phyloP scores from a whole-genome alignment of 371 early-diverging fungal species.

The Fennellomyces sp. region DNA sequence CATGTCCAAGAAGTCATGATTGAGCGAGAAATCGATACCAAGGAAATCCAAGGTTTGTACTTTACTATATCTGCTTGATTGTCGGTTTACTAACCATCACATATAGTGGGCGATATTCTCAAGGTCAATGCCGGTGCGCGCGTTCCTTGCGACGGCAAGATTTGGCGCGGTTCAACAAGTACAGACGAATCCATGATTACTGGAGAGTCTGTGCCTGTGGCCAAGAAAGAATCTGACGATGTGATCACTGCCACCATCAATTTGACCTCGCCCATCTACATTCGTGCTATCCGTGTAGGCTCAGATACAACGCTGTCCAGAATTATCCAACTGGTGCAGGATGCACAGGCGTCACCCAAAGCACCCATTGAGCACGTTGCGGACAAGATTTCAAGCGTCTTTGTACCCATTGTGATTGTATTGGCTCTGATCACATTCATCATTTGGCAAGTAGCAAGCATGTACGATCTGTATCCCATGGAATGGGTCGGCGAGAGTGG shows the following conservation, averaged over 20 bases:
- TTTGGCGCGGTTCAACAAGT: slow-evolving; percentile 60
- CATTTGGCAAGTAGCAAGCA: slow-evolving; percentile 54
- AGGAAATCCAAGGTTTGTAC: slow-evolving; percentile 47
- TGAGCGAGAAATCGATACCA: slow-evolving; percentile 44
- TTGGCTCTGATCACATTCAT: slow-evolving; percentile 60
- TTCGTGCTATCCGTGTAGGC: slow-evolving; percentile 62
- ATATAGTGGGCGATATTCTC: slow-evolving; percentile 62
- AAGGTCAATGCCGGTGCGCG: slow-evolving; percentile 68
- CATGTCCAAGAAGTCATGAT: slow-evolving; percentile 14
- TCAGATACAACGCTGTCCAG: slow-evolving; percentile 65
- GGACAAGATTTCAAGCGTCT: slow-evolving; percentile 64
- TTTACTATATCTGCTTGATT: not conserved
- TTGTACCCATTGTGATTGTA: slow-evolving; percentile 61
- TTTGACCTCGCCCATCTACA: slow-evolving; percentile 52
- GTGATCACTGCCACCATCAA: slow-evolving; percentile 69
- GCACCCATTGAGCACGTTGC: slow-evolving; percentile 69
- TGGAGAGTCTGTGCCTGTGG: slow-evolving; percentile 79
- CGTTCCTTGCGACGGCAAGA: slow-evolving; percentile 70
- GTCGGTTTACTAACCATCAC: not conserved
- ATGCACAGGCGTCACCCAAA: slow-evolving; percentile 71
- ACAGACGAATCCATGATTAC: slow-evolving; percentile 86
- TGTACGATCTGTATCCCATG: slow-evolving; percentile 39
- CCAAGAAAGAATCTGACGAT: slow-evolving; percentile 54
- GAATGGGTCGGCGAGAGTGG: slow-evolving; percentile 49
- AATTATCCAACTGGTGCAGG: slow-evolving; percentile 69